These are phyloP conservation scores for Parascedosporium putredinis DNA, from an alignment of 2,329 filamentous ascomycete species.

Conservation along the genomic window DNA sequence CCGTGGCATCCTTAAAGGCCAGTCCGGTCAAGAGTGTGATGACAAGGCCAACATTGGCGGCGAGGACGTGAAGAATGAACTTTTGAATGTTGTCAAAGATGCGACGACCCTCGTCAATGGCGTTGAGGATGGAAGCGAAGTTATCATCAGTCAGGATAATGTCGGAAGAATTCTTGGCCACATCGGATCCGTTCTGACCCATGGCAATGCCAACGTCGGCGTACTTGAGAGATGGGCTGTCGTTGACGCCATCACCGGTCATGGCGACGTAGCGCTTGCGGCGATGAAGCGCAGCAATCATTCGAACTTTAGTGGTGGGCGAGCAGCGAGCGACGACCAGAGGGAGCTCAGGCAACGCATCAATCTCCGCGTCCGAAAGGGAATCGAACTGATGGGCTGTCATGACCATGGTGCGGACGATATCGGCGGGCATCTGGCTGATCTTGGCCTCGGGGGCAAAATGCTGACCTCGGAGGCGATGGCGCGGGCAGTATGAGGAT, in stretches of 20 bases:
- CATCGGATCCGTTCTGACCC: slow-evolving; percentile 55
- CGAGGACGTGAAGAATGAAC: slow-evolving; percentile 56
- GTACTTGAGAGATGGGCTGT: slow-evolving; percentile 54
- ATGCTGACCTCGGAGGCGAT: slow-evolving; percentile 55
- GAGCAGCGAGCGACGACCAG: slow-evolving; percentile 62
- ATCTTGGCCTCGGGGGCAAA: slow-evolving; percentile 35
- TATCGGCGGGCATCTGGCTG: slow-evolving; percentile 28
- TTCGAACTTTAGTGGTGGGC: slow-evolving; percentile 60
- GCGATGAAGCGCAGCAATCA: slow-evolving; percentile 64
- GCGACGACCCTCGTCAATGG: slow-evolving; percentile 53
- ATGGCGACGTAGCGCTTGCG: slow-evolving; percentile 53
- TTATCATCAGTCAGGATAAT: slow-evolving; percentile 64
- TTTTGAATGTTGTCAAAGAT: slow-evolving; percentile 66
- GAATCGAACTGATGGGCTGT: slow-evolving; percentile 54
- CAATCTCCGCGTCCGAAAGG: slow-evolving; percentile 50
- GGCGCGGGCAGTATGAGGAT: slow-evolving; percentile 51
- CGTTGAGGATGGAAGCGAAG: slow-evolving; percentile 35
- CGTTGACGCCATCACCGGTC: slow-evolving; percentile 64
- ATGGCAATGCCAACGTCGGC: slow-evolving; percentile 63
- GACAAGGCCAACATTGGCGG: slow-evolving; percentile 58
- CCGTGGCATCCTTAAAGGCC: slow-evolving; percentile 53
- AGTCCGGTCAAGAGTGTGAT: slow-evolving; percentile 56
- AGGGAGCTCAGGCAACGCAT: slow-evolving; percentile 50
- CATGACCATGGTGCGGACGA: slow-evolving; percentile 48
- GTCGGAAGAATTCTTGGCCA: slow-evolving; percentile 54